Base-by-base conservation (phyloP, 306 rosid species). In the Adenanthera pavonina region DNA sequence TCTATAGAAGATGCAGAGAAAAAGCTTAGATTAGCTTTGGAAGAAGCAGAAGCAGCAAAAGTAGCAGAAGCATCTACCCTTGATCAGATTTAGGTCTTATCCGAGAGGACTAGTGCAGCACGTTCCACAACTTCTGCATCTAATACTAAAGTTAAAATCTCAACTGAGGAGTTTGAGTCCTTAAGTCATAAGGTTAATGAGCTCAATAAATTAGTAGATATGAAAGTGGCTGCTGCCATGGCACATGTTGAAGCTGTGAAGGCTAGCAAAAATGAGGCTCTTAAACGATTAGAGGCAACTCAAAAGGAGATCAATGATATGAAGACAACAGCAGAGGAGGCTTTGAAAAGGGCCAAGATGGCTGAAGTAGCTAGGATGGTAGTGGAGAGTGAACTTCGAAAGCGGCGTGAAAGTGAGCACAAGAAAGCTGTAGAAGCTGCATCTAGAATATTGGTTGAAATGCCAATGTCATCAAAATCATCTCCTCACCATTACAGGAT, bases 191-290 rank as follows among this genome's bases (percentile, higher is more conserved):
- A 91, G 82, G 94, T 95, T 77, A 97, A 89, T 81, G 97, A 92
- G 84, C 90, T 95, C 0, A 90, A 91, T 79, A 88, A 85, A 59
- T 87, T 95, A 85, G 88, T 97, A 2, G 94, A 90, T 78, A 93
- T 93, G 99, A 92, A 89, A 85, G 92, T 95, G 74, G 97, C 92
- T 74, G 99, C 99, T 43, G 99, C 97, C 41, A 40, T 87, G 87
- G 99, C 99, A 72, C 97, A 93, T 84, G 99, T 88, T 70, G 97
- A 91, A 82, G 99, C 99, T 13, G 97, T 92, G 89, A 95, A 84
- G 84, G 97, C 99, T 73, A 88, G 99, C 54, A 97, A 95, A 89
- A 90, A 91, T 61, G 99, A 95, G 85, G 85, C 87, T 41, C 56
- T 90, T 74, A 80, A 90, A 77, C 87, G 67, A 79, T 71, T 95